Evolutionary conservation across 768 basidiomycete species (phyloP), one percentile per base, ranked within the genome.

Genomic region (Lepiota venenata): DNA sequence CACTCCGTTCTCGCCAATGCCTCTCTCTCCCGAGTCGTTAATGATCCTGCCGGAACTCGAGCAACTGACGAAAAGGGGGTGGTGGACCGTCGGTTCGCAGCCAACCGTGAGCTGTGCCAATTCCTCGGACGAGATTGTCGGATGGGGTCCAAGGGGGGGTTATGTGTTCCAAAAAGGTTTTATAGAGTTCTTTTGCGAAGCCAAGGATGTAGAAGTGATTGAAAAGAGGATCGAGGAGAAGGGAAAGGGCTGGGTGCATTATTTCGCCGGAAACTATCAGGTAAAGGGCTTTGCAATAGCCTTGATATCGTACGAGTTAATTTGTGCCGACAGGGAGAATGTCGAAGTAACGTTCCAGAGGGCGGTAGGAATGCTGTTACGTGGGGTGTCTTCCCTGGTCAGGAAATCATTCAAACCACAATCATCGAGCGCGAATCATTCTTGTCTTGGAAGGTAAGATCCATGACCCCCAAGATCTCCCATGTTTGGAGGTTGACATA

Each of bases 141-240:
- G 97, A 4, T 99, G 96, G 88, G 97, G 97, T 2, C 97, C 97
- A 11, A 75, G 77, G 51, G 85, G 84, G 5, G 97, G 97, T 6
- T 96, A 94, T 70, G 91, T 99, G 8, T 99, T 91, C 70, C 97
- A 99, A 71, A 99, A 99, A 72, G 83, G 87, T 12, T 99, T 98
- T 64, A 93, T 98, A 8, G 97, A 99, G 72, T 98, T 98, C 68
- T 98, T 98, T 66, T 93, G 80, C 46, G 83, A 83, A 56, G 62
- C 70, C 59, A 67, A 71, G 29, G 81, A 86, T 49, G 75, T 91
- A 14, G 75, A 80, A 27, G 63, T 62, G 50, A 77, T 94, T n/a
- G 81, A 85, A 68, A 66, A 72, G 60, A 81, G 74, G 62, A 76
- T 87, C 4, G 66, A 72, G 47, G 75, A 69, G 52, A 74, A 77